Base-by-base conservation (phyloP, 257 asterid genomes). In the Fraxinus cuspidata region DNA sequence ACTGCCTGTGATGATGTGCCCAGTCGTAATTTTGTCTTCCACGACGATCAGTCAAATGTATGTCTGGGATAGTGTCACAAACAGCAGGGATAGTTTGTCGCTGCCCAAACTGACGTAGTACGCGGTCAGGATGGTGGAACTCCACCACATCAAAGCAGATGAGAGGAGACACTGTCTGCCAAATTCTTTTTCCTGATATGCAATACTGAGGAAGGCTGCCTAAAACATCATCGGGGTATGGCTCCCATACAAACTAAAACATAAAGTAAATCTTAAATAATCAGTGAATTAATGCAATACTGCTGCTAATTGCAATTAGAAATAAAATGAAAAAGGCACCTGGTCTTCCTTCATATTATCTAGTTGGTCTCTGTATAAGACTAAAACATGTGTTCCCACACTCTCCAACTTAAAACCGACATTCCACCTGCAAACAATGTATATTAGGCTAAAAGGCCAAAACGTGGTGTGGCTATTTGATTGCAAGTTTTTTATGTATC, bases 21-120 rank as follows among this genome's bases (percentile, higher is more conserved):
- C 97, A 93, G 80, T 93, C 93, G 18, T 90, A 89, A 71, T 91
- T 92, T 86, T 91, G 97, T 81, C 97, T 84, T 75, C 96, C 97
- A 56, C 92, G 90, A 73, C 96, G 89, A 77, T 91, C 97, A 75
- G 94, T 91, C 49, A 86, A 83, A 81, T 90, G 97, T 58, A 91
- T 89, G 74, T 91, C 94, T 0, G 90, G 90, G 28, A 91, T 87
- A 25, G 94, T 89, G 83, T 89, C 94, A 77, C 97, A 93, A 75
- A 77, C 29, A 15, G 83, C 76, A 34, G 91, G 98, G 77, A 93
- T 84, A 47, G 79, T 56, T 78, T 93, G 98, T 67, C 69, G 89
- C 74, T 91, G 96, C 71, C 93, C 94, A 27, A 91, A 90, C 68
- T 91, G 96, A 21, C 93, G 91, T 65, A 93, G 80, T n/a, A 85